Evolutionary conservation across 495 filamentous ascomycete species (phyloP).

Genomic region (Xylaria palmicola): DNA sequence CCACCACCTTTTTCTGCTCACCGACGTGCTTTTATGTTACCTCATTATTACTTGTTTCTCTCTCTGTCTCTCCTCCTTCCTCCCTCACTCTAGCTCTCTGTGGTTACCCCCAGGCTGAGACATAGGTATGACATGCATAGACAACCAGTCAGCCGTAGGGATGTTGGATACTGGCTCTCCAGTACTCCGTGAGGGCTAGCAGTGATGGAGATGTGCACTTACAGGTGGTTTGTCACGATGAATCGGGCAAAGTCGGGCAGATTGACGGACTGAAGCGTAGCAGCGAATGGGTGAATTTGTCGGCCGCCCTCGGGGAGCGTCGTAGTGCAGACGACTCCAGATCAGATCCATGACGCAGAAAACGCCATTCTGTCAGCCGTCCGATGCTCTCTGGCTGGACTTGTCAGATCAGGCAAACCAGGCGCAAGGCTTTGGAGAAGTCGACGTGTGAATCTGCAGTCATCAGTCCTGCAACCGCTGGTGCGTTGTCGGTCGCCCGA

Average conservation of each 20-base stretch:
- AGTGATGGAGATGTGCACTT: not conserved
- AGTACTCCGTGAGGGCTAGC: too few species aligned
- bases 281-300: slow-evolving; percentile 5
- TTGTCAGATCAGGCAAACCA: slow-evolving; percentile 7
- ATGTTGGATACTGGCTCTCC: too few species aligned
- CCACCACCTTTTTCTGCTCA: not conserved
- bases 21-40: not conserved
- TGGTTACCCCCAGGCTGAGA: not conserved
- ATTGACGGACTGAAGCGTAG: not conserved
- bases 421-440: slow-evolving; percentile 9
- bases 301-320: slow-evolving; percentile 3
- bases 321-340: slow-evolving; percentile 14
- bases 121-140: not conserved
- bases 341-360: slow-evolving; percentile 5
- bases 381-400: slow-evolving; percentile 1
- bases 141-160: not conserved
- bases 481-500: slow-evolving; percentile 9
- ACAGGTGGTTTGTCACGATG: not conserved
- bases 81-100: not conserved
- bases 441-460: not conserved
- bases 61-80: not conserved
- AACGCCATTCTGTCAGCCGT: not conserved
- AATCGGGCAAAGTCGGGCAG: slow-evolving; percentile 15
- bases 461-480: slow-evolving; percentile 1
- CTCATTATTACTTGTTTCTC: not conserved